Conservation (phyloP, 2,329 filamentous ascomycete genomes). For the Pseudonectria foliicola region DNA sequence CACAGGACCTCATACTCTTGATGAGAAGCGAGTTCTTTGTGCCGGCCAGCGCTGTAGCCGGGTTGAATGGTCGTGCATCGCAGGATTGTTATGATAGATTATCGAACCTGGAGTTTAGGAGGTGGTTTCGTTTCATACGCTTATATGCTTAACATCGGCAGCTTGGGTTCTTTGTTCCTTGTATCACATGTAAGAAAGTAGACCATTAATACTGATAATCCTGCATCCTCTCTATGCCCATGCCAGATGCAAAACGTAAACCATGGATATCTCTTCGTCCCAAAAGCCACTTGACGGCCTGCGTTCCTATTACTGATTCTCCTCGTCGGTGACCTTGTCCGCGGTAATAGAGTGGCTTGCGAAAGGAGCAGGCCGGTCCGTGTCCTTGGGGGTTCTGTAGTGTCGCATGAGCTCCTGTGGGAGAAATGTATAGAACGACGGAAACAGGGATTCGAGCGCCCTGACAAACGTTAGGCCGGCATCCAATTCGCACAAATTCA, state of each 20-base stretch:
- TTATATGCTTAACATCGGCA: too few relatives aligned
- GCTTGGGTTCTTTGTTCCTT: too few relatives aligned
- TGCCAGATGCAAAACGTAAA: too few relatives aligned
- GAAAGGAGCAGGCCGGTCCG: slow-evolving; percentile 40
- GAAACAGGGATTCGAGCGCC: slow-evolving; percentile 44
- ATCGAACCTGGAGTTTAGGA: background rate
- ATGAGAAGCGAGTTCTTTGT: background rate
- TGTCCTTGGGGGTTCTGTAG: slow-evolving; percentile 51
- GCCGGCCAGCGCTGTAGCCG: too few relatives aligned
- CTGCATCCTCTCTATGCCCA: too few relatives aligned
- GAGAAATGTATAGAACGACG: slow-evolving; percentile 57
- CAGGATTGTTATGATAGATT: background rate
- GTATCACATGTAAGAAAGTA: too few relatives aligned
- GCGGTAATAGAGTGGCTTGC: slow-evolving; percentile 27
- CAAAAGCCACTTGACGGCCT: too few relatives aligned
- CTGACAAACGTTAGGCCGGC: slow-evolving; percentile 62
- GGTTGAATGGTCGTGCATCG: background rate
- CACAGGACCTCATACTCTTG: background rate
- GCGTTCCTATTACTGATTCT: too few relatives aligned
- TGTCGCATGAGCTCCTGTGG: slow-evolving; percentile 62
- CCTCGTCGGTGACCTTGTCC: slow-evolving; percentile 19
- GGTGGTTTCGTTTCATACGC: background rate
- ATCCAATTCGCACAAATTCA: slow-evolving; percentile 49
- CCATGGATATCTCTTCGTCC: too few relatives aligned
- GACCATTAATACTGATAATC: too few relatives aligned